Evolutionary conservation across 352 stramenopile species (phyloP), one percentile per base, ranked within the genome.

Genomic region (Pythium plurisporium): DNA sequence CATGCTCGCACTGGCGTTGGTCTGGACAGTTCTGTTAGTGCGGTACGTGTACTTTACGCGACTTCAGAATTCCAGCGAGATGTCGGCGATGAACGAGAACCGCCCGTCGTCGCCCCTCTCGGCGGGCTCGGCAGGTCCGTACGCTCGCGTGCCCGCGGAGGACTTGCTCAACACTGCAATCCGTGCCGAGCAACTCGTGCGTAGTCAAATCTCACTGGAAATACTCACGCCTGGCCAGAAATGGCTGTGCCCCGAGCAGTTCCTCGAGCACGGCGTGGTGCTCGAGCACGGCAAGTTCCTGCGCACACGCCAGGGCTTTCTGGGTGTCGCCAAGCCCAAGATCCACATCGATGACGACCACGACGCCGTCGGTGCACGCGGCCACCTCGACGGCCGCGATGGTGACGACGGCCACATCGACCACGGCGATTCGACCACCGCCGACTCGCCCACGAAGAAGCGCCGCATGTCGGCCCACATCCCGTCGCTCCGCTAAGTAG

Each of bases 271-370:
- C n/a, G 69, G 64, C 6, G 51, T 70, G 33, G 22, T 52, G 36
- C 31, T 72, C 9, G 55, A 69, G 37, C 45, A 56, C 11, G 52
- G 55, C 27, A 47, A 63, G 12, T 73, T 55, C 38, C 41, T 87
- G 46, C 63, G 55, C 25, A 76, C 62, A n/a, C 63, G 61, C 25
- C 63, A 62, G 26, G 77, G 77, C 6, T 87, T 87, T 41, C 33
- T 72, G 8, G 63, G 75, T 30, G 52, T 80, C 27, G 72, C 79
- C 5, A 69, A 82, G 33, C 69, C 76, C 37, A 67, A 67, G 40
- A 62, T 67, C 47, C 47, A 48, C 42, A 59, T 63, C 14, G 60
- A 63, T 46, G 60, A 67, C 47, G 47, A 58, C 33, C 59, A 67
- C 45, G 59, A 58, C 29, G 51, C 47, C 4, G 45, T 67, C 23